Conservation (phyloP, 495 filamentous ascomycete species). For the Penicillium steckii region DNA sequence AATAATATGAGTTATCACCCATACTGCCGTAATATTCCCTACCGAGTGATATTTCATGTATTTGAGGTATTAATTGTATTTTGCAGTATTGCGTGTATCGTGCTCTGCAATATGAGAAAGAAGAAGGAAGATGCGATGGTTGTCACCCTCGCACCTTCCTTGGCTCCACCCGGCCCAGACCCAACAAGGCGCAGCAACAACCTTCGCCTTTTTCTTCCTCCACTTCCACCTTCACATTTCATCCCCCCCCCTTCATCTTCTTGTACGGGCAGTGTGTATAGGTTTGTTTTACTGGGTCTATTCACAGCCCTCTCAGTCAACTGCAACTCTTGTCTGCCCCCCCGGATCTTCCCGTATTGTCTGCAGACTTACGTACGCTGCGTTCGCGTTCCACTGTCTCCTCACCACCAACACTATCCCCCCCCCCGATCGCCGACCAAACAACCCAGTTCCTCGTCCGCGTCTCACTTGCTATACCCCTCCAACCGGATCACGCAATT, state of each 20-base stretch:
- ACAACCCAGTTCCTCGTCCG: neutral
- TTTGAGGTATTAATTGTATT: no score
- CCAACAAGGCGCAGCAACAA: conserved; percentile 30
- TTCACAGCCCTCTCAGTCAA: no score
- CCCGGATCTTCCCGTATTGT: neutral
- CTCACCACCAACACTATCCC: no score
- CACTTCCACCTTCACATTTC: neutral
- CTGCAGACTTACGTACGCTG: conserved; percentile 12
- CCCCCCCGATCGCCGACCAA: neutral
- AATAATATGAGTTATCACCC: no score
- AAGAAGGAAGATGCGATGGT: neutral
- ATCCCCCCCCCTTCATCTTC: neutral
- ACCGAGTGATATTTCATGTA: no score
- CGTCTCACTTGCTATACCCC: neutral
- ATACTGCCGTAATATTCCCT: no score
- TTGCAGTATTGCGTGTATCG: no score
- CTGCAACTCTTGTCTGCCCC: neutral
- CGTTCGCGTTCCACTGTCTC: conserved; percentile 8
- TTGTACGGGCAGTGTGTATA: neutral
- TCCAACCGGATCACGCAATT: neutral
- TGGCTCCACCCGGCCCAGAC: conserved; percentile 19
- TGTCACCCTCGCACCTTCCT: neutral
- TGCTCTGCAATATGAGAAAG: no score
- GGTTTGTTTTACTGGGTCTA: no score
- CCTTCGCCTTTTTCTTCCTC: conserved; percentile 3